Evolutionary conservation across 805 yeast species (phyloP).

Genomic region (Suhomyces prunicola): DNA sequence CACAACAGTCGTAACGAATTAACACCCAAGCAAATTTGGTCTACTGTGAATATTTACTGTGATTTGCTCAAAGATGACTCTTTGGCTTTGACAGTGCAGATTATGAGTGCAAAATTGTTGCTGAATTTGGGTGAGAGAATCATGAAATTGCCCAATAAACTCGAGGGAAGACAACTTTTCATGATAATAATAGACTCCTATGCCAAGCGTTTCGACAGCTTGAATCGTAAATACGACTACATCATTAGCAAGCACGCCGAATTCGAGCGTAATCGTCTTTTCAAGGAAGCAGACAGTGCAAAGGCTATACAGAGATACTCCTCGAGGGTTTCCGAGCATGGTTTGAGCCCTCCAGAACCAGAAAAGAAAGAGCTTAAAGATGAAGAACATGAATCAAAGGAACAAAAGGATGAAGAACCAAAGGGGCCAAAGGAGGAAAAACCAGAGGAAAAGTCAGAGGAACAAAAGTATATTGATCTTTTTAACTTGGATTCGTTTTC

Average conservation of each 20-base stretch:
- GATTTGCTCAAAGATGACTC: slow-evolving; percentile 75
- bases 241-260: slow-evolving; percentile 60
- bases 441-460: slow-evolving; percentile 21
- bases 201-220: slow-evolving; percentile 71
- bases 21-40: slow-evolving; percentile 79
- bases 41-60: slow-evolving; percentile 80
- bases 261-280: slow-evolving; percentile 42
- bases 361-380: slow-evolving; percentile 4
- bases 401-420: background rate
- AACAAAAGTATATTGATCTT: slow-evolving; percentile 19
- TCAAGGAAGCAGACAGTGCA: slow-evolving; percentile 42
- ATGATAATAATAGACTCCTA: slow-evolving; percentile 86
- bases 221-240: slow-evolving; percentile 68
- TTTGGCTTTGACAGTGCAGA: slow-evolving; percentile 85
- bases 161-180: slow-evolving; percentile 79
- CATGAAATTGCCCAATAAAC: slow-evolving; percentile 73
- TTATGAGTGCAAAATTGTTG: slow-evolving; percentile 90
- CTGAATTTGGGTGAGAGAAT: slow-evolving; percentile 87
- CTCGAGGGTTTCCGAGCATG: slow-evolving; percentile 22
- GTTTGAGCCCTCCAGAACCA: slow-evolving; percentile 15
- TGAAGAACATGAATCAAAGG: slow-evolving; percentile 6
- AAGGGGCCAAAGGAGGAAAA: background rate
- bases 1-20: slow-evolving; percentile 87
- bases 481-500: slow-evolving; percentile 38
- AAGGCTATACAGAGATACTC: slow-evolving; percentile 38